Conservation (phyloP, 2,329 filamentous ascomycete species). For the Venturia effusa region DNA sequence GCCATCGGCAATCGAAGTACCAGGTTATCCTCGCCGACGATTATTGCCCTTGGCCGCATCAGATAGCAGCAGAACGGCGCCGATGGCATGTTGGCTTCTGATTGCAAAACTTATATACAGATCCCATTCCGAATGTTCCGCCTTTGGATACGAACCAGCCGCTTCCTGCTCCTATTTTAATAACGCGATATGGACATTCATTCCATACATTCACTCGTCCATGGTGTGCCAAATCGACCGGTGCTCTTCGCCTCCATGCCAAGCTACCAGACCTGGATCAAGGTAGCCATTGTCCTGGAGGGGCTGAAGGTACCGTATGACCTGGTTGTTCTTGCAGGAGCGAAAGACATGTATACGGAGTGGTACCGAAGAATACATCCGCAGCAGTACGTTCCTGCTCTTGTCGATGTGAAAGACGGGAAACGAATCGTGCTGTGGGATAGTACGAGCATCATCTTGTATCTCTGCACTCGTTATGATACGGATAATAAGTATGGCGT, state of each 20-base stretch:
- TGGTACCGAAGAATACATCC: neutral
- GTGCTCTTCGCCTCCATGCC: neutral
- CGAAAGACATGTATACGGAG: conserved; percentile 1
- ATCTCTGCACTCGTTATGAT: neutral
- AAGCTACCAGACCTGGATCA: conserved; percentile 2
- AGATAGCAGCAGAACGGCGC: neutral
- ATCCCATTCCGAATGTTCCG: neutral
- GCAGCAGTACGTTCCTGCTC: neutral
- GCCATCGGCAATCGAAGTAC: neutral
- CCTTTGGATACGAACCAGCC: neutral
- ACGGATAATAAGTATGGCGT: neutral
- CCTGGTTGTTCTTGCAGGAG: neutral
- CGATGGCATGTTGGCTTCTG: neutral
- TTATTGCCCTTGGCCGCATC: neutral
- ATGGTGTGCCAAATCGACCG: neutral
- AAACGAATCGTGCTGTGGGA: neutral
- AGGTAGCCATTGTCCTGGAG: neutral
- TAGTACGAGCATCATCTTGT: neutral
- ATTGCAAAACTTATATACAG: neutral
- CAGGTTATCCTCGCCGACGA: neutral
- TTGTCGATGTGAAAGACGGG: neutral
- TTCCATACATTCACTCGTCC: neutral
- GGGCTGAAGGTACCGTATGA: neutral
- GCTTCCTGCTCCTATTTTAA: neutral
- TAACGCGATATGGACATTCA: neutral